Evolutionary conservation across 2,329 filamentous ascomycete genomes (phyloP), one percentile per base, ranked within the genome.

Genomic region (Pseudocercospora vitis): DNA sequence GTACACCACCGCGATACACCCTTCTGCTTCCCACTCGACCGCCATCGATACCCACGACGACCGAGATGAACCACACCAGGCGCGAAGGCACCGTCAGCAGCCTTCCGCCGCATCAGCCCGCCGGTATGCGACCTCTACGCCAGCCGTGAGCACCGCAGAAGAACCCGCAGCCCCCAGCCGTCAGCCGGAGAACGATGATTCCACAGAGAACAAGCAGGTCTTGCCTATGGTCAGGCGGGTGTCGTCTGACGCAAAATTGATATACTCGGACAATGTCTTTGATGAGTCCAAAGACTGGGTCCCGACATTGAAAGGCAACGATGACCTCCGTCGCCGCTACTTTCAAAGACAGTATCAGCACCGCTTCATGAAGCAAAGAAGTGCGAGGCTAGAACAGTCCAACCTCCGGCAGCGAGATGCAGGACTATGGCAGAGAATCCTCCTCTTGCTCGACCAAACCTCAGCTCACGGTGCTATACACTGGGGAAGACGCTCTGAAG

Each of bases 401-500:
- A 28, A 33, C 11, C 49, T 60, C 21, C 48, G 33, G 8, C 39
- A 56, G 29, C 57, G 50, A 23, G 48, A 54, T 44, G 16, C 39
- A 19, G 32, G 49, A 29, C 21, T 48, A 14, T 65, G 61, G 61
- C 57, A 28, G 7, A 50, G 48, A 1, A 52, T 58, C 1, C 40
- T 64, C 11, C 23, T 26, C 5, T 18, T 61, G 14, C 55, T 66
- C 8, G 57, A 62, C 7, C 33, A 58, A 7, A 31, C 46, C 3
- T 65, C 58, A 5, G 50, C 57, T 7, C 19, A 26, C 2, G 55
- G 56, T 2, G 21, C 28, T 1, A 46, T 57, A 11, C 33, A 48
- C 7, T 55, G 60, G 35, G 51, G 48, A 7, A 61, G 58, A n/a
- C 56, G 55, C 12, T 42, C 53, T n/a, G 63, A 65, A 37, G 58